Conservation (phyloP, 352 stramenopile genomes). For the Globisporangium camurandrum region DNA sequence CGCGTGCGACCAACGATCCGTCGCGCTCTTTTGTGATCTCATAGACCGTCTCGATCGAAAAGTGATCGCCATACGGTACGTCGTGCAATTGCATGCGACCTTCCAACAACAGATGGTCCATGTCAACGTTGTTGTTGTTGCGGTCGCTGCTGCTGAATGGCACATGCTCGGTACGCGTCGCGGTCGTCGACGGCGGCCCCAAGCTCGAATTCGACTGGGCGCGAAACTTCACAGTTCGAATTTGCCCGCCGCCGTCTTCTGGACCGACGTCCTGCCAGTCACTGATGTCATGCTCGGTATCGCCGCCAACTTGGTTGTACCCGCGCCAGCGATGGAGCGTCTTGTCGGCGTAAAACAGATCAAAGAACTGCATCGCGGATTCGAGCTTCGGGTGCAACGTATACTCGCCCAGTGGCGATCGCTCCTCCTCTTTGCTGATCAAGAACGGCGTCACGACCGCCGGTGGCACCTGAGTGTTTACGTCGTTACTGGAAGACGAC, state of each 20-base stretch:
- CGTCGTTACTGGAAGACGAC: no score
- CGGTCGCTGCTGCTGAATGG: constrained; percentile 28
- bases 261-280: constrained; percentile 48
- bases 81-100: constrained; percentile 63
- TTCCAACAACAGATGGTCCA: constrained; percentile 45
- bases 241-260: constrained; percentile 50
- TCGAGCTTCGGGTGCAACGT: constrained; percentile 42
- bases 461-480: no score
- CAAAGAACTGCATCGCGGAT: constrained; percentile 56
- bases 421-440: constrained; percentile 57
- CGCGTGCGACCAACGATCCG: constrained; percentile 28
- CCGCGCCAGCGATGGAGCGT: constrained; percentile 39
- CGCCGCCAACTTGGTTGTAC: constrained; percentile 52
- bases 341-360: constrained; percentile 60
- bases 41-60: constrained; percentile 64
- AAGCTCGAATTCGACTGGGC: constrained; percentile 66
- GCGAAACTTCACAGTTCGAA: constrained; percentile 69
- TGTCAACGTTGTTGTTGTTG: constrained; percentile 23
- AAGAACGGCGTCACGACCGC: constrained; percentile 75
- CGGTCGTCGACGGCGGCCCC: constrained; percentile 53
- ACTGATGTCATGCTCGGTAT: constrained; percentile 46
- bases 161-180: constrained; percentile 47
- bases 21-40: constrained; percentile 33
- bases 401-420: constrained; percentile 62
- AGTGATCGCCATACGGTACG: constrained; percentile 78